Conservation (phyloP, 202 grass and related monocot genomes). For the Carex sylvatica region DNA sequence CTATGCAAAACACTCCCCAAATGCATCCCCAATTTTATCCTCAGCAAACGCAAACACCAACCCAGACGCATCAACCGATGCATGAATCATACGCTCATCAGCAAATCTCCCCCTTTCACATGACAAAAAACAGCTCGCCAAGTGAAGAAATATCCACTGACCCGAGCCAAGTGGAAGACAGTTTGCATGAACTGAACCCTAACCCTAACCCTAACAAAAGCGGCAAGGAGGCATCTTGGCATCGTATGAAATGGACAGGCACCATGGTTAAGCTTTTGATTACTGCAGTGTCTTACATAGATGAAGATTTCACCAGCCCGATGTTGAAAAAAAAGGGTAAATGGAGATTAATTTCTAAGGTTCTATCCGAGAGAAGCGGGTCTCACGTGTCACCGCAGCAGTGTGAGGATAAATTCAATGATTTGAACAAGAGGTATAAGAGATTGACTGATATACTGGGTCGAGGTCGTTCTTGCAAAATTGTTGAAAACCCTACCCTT, state of each 20-base stretch:
- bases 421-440: conserved; percentile 94
- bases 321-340: conserved; percentile 84
- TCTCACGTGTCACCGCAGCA: conserved; percentile 70
- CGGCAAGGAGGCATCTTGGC: conserved; percentile 45
- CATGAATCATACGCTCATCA: conserved; percentile 17
- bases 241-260: conserved; percentile 81
- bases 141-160: conserved; percentile 20
- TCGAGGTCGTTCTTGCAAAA: conserved; percentile 59
- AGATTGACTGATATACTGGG: conserved; percentile 83
- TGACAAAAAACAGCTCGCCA: not conserved
- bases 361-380: conserved; percentile 43
- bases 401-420: conserved; percentile 94
- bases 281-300: conserved; percentile 64
- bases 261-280: conserved; percentile 81
- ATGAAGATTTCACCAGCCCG: conserved; percentile 43
- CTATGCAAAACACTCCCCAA: conserved; percentile 29
- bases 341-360: conserved; percentile 63
- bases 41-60: not conserved
- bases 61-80: not conserved
- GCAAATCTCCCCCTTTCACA: not conserved
- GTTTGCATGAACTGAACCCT: conserved; percentile 36
- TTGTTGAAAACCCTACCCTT: conserved; percentile 60
- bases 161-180: conserved; percentile 36
- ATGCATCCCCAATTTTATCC: conserved; percentile 27
- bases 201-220: conserved; percentile 37